Evolutionary conservation across 352 stramenopile genomes (phyloP).

Genomic region (Globisporangium echinulatum): DNA sequence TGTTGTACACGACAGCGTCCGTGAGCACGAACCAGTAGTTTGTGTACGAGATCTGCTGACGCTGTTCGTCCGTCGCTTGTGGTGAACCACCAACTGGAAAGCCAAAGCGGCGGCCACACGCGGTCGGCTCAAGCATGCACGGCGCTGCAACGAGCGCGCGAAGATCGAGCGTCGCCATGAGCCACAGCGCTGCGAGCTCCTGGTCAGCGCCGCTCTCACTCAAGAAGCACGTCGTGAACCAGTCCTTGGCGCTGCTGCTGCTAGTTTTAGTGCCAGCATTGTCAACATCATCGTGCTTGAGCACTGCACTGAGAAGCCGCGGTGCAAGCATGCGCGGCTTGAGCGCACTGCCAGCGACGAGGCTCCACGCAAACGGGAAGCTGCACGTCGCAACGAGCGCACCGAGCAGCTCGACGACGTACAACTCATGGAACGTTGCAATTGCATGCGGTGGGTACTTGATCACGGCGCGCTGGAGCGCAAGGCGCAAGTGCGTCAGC

Average conservation of each 20-base stretch:
- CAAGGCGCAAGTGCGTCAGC: slow-evolving; percentile 26
- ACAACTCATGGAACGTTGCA: slow-evolving; percentile 44
- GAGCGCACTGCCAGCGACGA: slow-evolving; percentile 24
- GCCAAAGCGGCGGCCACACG: slow-evolving; percentile 16
- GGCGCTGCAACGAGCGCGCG: slow-evolving; percentile 19
- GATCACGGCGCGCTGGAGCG: slow-evolving; percentile 52
- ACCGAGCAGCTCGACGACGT: slow-evolving; percentile 59
- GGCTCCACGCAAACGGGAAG: slow-evolving; percentile 58
- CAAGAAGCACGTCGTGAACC: slow-evolving; percentile 58
- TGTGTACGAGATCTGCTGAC: slow-evolving; percentile 27
- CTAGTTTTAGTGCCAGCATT: no score
- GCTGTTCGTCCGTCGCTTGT: neutral
- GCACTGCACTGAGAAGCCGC: slow-evolving; percentile 41
- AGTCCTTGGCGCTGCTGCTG: slow-evolving; percentile 39
- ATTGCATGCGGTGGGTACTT: slow-evolving; percentile 28
- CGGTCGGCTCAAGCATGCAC: slow-evolving; percentile 3
- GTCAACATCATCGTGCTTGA: slow-evolving; percentile 30
- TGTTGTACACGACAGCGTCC: slow-evolving; percentile 52
- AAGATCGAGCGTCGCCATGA: slow-evolving; percentile 63
- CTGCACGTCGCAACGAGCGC: slow-evolving; percentile 48
- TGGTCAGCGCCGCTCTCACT: slow-evolving; percentile 46
- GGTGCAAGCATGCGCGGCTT: slow-evolving; percentile 52
- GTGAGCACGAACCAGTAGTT: slow-evolving; percentile 70
- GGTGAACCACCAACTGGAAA: slow-evolving; percentile 8
- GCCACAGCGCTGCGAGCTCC: slow-evolving; percentile 52